Conservation (phyloP, 106 monocot genomes). For the Chionographis japonica region DNA sequence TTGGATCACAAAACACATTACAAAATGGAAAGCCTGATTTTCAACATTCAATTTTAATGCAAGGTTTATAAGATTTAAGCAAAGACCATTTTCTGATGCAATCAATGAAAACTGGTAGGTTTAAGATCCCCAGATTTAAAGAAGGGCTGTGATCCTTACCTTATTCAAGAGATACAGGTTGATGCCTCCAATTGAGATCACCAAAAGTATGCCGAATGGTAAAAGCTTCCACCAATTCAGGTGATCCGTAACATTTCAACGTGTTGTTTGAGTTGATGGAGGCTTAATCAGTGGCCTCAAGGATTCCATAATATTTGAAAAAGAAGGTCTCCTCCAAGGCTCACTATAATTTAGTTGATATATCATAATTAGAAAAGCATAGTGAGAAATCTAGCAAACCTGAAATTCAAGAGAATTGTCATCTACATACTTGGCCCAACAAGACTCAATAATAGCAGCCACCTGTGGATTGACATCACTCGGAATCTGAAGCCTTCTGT, state of each 20-base stretch:
- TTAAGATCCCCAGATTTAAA: too few species aligned
- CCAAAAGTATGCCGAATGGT: too few species aligned
- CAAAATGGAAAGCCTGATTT: too few species aligned
- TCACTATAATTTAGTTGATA: conserved; percentile 47
- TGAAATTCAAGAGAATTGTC: not conserved
- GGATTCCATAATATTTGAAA: conserved; percentile 70
- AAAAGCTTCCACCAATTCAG: not conserved
- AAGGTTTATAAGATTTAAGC: too few species aligned
- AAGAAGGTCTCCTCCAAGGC: conserved; percentile 88
- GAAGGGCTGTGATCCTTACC: too few species aligned
- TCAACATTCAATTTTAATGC: too few species aligned
- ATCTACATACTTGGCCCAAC: conserved; percentile 74
- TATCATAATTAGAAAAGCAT: conserved; percentile 1
- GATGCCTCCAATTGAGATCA: too few species aligned
- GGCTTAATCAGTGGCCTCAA: conserved; percentile 65
- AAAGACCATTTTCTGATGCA: too few species aligned
- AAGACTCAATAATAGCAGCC: conserved; percentile 75
- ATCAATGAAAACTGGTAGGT: too few species aligned
- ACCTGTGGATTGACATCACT: conserved; percentile 69
- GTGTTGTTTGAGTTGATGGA: conserved; percentile 27
- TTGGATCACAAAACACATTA: too few species aligned
- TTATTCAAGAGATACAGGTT: too few species aligned
- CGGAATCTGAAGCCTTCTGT: conserved; percentile 78
- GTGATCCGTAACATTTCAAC: conserved; percentile 18
- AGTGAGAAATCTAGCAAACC: not conserved